Percentiles rank a stretch among this genome's conserved stretches.
Evolutionary conservation across 257 asterid genomes (phyloP).

Genomic region (Datura wrightii): DNA sequence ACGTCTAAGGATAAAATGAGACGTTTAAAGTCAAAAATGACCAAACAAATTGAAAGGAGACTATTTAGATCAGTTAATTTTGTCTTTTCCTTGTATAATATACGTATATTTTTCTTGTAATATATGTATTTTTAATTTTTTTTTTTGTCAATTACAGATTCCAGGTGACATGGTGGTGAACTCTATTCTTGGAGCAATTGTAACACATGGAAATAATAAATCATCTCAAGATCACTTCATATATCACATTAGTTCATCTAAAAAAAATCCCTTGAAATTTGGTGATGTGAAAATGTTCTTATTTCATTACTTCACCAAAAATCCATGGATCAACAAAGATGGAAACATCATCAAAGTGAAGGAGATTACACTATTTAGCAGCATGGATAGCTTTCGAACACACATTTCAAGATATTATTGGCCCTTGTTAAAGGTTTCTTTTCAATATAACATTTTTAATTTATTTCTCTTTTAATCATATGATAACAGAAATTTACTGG

Average conservation of each 20-base stretch:
- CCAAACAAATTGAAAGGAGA: no score
- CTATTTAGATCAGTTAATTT: no score
- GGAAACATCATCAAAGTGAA: constrained; percentile 50
- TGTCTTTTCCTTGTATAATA: no score
- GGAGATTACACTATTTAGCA: constrained; percentile 26
- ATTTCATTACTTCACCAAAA: constrained; percentile 44
- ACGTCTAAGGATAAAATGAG: no score
- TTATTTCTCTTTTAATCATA: background rate
- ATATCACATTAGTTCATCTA: constrained; percentile 62
- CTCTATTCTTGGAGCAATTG: constrained; percentile 51
- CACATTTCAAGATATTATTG: constrained; percentile 48
- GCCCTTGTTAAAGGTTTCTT: constrained; percentile 26
- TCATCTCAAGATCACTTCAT: constrained; percentile 35
- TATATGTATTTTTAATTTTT: background rate
- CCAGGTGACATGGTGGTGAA: constrained; percentile 78
- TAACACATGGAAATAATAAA: constrained; percentile 31
- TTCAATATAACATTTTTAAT: background rate
- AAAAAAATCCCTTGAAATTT: constrained; percentile 48
- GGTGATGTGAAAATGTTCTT: constrained; percentile 32
- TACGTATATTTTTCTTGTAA: no score
- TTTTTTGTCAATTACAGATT: constrained; percentile 43
- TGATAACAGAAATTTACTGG: background rate
- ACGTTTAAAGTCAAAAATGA: no score
- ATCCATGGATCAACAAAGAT: constrained; percentile 45
- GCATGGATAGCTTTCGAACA: constrained; percentile 53